Evolutionary conservation across 2,329 filamentous ascomycete species (phyloP).

Genomic region (Fusarium sp.): DNA sequence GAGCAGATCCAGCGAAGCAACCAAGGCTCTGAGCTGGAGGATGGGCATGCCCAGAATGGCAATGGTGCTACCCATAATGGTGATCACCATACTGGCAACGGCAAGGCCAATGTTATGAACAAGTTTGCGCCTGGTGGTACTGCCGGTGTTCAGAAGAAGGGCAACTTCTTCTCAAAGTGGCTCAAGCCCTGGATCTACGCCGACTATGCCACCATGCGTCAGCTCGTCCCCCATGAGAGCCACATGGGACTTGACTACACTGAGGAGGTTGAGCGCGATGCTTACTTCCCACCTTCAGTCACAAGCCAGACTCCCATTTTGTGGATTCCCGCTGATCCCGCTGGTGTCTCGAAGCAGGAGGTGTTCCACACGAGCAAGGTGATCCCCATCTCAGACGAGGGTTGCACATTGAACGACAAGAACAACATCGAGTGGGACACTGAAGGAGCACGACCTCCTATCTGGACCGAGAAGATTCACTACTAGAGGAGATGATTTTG

Average conservation of each 20-base stretch:
- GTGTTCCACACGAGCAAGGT: constrained; percentile 73
- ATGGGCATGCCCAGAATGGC: constrained; percentile 31
- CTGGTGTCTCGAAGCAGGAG: constrained; percentile 77
- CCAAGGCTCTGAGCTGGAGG: constrained; percentile 45
- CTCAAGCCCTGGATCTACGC: constrained; percentile 81
- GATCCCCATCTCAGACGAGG: constrained; percentile 78
- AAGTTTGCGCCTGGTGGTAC: constrained; percentile 39
- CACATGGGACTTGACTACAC: constrained; percentile 65
- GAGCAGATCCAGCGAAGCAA: constrained; percentile 51
- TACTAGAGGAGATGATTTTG: constrained; percentile 49
- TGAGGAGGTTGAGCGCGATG: constrained; percentile 70
- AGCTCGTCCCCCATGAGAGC: constrained; percentile 72
- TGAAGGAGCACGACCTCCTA: constrained; percentile 56
- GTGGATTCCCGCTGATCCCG: constrained; percentile 80
- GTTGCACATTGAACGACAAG: constrained; percentile 76
- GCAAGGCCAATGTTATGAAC: constrained; percentile 37
- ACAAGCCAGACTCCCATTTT: constrained; percentile 69
- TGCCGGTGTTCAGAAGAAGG: constrained; percentile 55
- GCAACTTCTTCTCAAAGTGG: constrained; percentile 67
- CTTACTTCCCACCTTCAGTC: constrained; percentile 79
- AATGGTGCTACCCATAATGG: constrained; percentile 22
- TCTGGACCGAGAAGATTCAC: constrained; percentile 58
- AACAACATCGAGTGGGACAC: constrained; percentile 57
- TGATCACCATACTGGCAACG: not conserved
- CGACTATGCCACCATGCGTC: constrained; percentile 77